phyloP scores from a whole-genome alignment of 495 filamentous ascomycete genomes.

The Pyronema domesticum region DNA sequence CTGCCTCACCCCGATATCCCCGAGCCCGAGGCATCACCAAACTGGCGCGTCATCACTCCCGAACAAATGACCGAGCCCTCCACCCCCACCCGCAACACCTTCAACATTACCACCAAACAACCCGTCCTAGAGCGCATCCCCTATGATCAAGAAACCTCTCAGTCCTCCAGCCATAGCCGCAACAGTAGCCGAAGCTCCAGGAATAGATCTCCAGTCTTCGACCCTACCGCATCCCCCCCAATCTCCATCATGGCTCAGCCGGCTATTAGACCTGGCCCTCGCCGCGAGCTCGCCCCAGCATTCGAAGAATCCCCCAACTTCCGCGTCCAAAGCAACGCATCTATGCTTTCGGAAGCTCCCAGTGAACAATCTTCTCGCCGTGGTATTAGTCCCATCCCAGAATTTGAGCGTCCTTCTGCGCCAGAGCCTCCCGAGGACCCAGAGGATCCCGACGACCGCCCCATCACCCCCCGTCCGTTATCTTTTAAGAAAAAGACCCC shows the following conservation, averaged over 20 bases:
- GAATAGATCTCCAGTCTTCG: neutral
- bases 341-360: neutral
- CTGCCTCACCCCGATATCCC: neutral
- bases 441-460: neutral
- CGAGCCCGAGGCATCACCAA: constrained; percentile 7
- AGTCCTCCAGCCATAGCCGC: neutral
- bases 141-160: neutral
- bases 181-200: neutral
- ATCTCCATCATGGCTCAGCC: neutral
- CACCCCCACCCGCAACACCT: constrained; percentile 8
- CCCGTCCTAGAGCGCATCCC: neutral
- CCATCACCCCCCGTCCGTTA: constrained; percentile 18
- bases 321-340: neutral
- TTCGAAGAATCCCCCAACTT: neutral
- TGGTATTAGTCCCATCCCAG: neutral
- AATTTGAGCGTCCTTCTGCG: neutral
- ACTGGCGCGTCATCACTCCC: constrained; percentile 19
- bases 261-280: neutral
- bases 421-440: neutral
- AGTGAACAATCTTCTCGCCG: neutral
- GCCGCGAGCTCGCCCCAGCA: neutral
- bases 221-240: neutral
- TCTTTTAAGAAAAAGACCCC: constrained; percentile 19
- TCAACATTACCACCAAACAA: neutral
- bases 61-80: constrained; percentile 1